Evolutionary conservation across 768 basidiomycete species (phyloP), one percentile per base, ranked within the genome.

Genomic region (Hemileccinum impolitum): DNA sequence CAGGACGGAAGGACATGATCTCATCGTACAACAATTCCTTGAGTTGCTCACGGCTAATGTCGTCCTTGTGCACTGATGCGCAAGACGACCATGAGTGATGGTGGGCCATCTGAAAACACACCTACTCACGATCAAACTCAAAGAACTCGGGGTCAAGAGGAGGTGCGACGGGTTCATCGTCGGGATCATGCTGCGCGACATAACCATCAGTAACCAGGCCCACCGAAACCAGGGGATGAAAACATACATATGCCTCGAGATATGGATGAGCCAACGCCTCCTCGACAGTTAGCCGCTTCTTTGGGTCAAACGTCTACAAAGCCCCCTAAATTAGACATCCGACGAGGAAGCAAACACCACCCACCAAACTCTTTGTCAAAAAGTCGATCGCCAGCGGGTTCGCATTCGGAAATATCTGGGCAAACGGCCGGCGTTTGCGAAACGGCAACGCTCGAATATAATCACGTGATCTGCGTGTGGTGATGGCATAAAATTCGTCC

Each of bases 401-500:
- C 52, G 94, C 94, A 53, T 92, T 91, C 13, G 95, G 94, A 76
- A 94, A 98, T 40, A 99, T 66, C 37, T 81, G 77, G 30, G 83
- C 76, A 60, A 99, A 94, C 25, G 90, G 82, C 54, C 80, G 78
- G 57, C 80, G 81, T 72, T 94, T 95, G 54, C 89, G 80, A 80
- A 98, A 96, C 2, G 94, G 95, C 57, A 99, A 71, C 1, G 91
- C 90, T 17, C 94, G 87, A 53, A 98, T 89, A 68, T 98, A 98
- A 64, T 98, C 94, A 39, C 93, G 84, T 42, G 93, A 95, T 46
- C 94, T 75, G 15, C 85, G 80, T 10, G 92, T 91, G 14, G 90
- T 94, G 64, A 99, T 98, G 34, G 91, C 91, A 71, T 97, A 94
- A 71, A 97, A 98, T 63, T 98, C 96, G 57, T 99, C 96, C 47